phyloP scores from a whole-genome alignment of 768 basidiomycete genomes.

The Clitopilus hobsonii region DNA sequence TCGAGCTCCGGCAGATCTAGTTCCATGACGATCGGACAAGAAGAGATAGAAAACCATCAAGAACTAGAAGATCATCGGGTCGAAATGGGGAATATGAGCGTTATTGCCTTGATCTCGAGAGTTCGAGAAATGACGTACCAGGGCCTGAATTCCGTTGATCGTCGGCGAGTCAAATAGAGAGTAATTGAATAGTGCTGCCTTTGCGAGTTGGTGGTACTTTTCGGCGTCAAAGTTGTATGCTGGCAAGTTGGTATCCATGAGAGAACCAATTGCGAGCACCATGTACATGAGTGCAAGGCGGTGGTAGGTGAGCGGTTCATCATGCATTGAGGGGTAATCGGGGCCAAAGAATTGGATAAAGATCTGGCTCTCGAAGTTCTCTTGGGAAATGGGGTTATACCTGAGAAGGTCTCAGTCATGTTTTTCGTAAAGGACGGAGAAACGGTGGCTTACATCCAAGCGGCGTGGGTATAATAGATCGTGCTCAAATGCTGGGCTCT shows the following conservation, averaged over 20 bases:
- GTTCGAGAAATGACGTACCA: slow-evolving; percentile 36
- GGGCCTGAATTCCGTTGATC: slow-evolving; percentile 59
- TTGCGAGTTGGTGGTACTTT: slow-evolving; percentile 64
- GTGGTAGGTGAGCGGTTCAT: slow-evolving; percentile 46
- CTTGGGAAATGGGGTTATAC: slow-evolving; percentile 63
- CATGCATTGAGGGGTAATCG: slow-evolving; percentile 38
- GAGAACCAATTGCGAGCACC: slow-evolving; percentile 59
- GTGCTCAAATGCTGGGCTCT: slow-evolving; percentile 58
- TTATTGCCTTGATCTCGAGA: slow-evolving; percentile 2
- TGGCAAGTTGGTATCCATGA: slow-evolving; percentile 51
- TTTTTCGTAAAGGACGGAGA: slow-evolving; percentile 3
- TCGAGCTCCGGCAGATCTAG: slow-evolving; percentile 55
- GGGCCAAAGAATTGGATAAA: slow-evolving; percentile 54
- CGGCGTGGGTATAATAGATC: slow-evolving; percentile 59
- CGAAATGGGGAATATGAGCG: slow-evolving; percentile 10
- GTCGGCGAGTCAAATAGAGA: slow-evolving; percentile 68
- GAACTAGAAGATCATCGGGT: slow-evolving; percentile 38
- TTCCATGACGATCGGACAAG: slow-evolving; percentile 64
- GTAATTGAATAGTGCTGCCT: slow-evolving; percentile 59
- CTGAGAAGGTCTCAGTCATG: slow-evolving; percentile 26
- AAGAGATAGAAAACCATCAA: slow-evolving; percentile 71
- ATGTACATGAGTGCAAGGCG: slow-evolving; percentile 63
- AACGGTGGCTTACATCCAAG: slow-evolving; percentile 57
- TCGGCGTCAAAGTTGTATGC: slow-evolving; percentile 66
- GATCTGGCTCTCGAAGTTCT: slow-evolving; percentile 57